phyloP scores from a whole-genome alignment of 2,329 filamentous ascomycete species.

The Aspergillus terreus region DNA sequence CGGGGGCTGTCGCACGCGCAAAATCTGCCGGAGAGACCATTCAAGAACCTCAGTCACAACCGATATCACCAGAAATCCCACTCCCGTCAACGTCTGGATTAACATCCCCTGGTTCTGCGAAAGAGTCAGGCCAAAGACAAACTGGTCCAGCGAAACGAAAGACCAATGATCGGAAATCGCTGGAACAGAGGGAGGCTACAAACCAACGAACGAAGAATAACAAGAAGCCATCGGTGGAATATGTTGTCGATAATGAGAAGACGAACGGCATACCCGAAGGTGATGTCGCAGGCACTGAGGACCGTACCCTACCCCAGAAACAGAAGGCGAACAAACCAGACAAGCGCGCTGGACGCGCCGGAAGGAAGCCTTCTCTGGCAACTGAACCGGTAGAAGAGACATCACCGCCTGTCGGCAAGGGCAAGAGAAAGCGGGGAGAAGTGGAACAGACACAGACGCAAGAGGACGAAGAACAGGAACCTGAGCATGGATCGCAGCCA shows the following conservation, averaged over 20 bases:
- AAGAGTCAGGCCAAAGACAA: not conserved
- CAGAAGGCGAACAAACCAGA: slow-evolving; percentile 8
- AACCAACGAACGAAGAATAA: slow-evolving; percentile 7
- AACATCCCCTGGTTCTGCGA: not conserved
- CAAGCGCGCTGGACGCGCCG: slow-evolving; percentile 15
- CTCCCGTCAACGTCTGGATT: not conserved
- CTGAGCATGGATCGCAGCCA: not conserved
- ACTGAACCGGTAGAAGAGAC: slow-evolving; percentile 1
- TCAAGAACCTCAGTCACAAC: not conserved
- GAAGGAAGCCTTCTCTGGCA: slow-evolving; percentile 2
- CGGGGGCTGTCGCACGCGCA: not conserved
- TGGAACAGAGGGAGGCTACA: not conserved
- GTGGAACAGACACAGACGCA: not conserved
- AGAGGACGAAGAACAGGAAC: not conserved
- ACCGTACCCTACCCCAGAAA: not conserved
- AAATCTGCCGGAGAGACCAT: not conserved
- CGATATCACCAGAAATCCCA: not conserved
- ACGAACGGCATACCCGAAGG: slow-evolving; percentile 1
- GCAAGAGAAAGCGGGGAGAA: not conserved
- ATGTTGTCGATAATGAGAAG: not conserved
- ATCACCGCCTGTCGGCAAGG: not conserved
- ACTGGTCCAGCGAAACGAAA: slow-evolving; percentile 1
- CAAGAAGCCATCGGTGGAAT: slow-evolving; percentile 7
- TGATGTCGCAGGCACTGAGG: not conserved
- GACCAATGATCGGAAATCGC: not conserved